These are phyloP conservation scores for Candida smagusa DNA, from an alignment of 1,139 yeast species.

Conservation along the genomic window DNA sequence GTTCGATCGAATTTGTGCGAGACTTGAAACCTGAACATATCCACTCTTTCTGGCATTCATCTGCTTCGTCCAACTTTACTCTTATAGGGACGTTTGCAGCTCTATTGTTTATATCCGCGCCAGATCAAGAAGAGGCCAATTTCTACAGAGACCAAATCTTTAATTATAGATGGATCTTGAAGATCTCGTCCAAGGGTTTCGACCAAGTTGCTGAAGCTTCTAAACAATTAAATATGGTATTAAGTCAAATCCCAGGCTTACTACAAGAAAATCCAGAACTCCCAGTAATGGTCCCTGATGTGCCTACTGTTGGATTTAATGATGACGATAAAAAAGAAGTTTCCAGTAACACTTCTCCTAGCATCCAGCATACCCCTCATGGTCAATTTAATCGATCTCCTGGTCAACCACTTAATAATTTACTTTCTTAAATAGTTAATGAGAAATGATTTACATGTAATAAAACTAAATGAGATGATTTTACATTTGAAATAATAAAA, in stretches of 20 bases:
- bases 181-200: conserved; percentile 70
- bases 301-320: conserved; percentile 25
- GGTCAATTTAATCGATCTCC: neutral
- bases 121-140: conserved; percentile 57
- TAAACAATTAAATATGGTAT: conserved; percentile 59
- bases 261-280: conserved; percentile 44
- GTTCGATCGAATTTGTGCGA: conserved; percentile 77
- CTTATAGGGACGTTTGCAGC: conserved; percentile 86
- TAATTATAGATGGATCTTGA: conserved; percentile 72
- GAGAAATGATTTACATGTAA: too few species aligned
- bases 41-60: conserved; percentile 85
- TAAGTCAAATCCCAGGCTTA: conserved; percentile 66
- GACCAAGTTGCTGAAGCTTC: conserved; percentile 73
- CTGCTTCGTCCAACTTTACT: conserved; percentile 73
- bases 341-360: conserved; percentile 7
- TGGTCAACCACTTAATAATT: too few species aligned
- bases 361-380: conserved; percentile 3
- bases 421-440: too few species aligned
- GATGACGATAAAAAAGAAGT: conserved; percentile 4
- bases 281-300: conserved; percentile 39
- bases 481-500: neutral
- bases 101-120: conserved; percentile 62
- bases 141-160: conserved; percentile 65
- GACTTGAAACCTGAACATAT: conserved; percentile 77
- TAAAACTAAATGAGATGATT: too few species aligned